Evolutionary conservation across 305 asterid species (phyloP).

Genomic region (Fraxinus nigra): DNA sequence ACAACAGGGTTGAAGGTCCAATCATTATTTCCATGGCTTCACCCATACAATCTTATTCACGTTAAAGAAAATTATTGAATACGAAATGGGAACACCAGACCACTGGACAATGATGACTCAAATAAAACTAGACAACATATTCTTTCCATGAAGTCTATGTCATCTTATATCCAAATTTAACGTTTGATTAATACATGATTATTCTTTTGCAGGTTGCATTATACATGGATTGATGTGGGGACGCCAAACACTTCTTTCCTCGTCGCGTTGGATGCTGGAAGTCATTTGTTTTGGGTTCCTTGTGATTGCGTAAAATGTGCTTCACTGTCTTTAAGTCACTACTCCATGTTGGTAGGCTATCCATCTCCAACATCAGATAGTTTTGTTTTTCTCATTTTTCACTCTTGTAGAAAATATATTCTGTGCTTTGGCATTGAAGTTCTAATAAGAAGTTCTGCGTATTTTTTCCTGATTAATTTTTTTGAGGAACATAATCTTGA

Average conservation of each 20-base stretch:
- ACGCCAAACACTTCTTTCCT: conserved; percentile 75
- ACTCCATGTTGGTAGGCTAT: conserved; percentile 60
- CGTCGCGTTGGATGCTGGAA: conserved; percentile 82
- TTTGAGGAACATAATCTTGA: background rate
- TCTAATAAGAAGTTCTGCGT: background rate
- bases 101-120: background rate
- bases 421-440: background rate
- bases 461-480: background rate
- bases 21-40: background rate
- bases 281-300: conserved; percentile 84
- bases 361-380: conserved; percentile 15
- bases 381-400: conserved; percentile 3
- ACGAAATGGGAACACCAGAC: background rate
- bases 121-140: background rate
- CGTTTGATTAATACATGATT: conserved; percentile 6
- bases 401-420: conserved; percentile 14
- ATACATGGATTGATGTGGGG: conserved; percentile 79
- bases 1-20: background rate
- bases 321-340: conserved; percentile 63
- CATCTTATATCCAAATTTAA: background rate
- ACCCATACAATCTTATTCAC: background rate
- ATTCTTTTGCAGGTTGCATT: conserved; percentile 66
- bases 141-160: too few species aligned
- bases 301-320: conserved; percentile 76
- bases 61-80: background rate